Conservation (phyloP, 2,329 filamentous ascomycete genomes). For the Hymenoscyphus albidus region DNA sequence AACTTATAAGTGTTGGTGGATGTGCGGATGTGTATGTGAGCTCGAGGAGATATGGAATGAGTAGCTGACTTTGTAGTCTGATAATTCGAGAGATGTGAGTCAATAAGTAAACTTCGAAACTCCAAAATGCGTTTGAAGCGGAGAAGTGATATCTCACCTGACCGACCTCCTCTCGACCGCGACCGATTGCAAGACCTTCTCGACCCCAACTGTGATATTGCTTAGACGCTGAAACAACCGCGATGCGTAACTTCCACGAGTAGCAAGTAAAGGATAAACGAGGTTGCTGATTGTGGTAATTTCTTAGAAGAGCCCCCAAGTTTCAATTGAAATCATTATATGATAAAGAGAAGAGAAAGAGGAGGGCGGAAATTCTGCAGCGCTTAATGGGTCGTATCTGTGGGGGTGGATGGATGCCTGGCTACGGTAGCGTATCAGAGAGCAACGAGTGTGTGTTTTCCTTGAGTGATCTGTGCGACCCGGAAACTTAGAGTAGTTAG, state of each 20-base stretch:
- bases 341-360: not conserved
- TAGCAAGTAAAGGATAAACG: not conserved
- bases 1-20: not conserved
- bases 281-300: not conserved
- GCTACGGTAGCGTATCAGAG: slow-evolving; percentile 3
- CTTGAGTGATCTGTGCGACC: not conserved
- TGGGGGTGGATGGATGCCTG: slow-evolving; percentile 1
- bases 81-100: not conserved
- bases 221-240: not conserved
- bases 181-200: not conserved
- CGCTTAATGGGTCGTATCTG: not conserved
- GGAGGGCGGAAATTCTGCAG: not conserved
- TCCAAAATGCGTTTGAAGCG: not conserved
- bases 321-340: not conserved
- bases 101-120: slow-evolving; percentile 1
- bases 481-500: not conserved
- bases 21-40: not conserved
- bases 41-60: not conserved
- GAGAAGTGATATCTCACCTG: not conserved
- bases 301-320: not conserved
- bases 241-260: not conserved
- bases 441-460: slow-evolving; percentile 1
- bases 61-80: not conserved
- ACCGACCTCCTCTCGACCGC: not conserved
- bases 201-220: not conserved